A percentile compares a stretch with the other conserved stretches of the same genome.
phyloP scores from a whole-genome alignment of 371 early-diverging fungal genomes.

The Thermomucor indicae-seudaticae region DNA sequence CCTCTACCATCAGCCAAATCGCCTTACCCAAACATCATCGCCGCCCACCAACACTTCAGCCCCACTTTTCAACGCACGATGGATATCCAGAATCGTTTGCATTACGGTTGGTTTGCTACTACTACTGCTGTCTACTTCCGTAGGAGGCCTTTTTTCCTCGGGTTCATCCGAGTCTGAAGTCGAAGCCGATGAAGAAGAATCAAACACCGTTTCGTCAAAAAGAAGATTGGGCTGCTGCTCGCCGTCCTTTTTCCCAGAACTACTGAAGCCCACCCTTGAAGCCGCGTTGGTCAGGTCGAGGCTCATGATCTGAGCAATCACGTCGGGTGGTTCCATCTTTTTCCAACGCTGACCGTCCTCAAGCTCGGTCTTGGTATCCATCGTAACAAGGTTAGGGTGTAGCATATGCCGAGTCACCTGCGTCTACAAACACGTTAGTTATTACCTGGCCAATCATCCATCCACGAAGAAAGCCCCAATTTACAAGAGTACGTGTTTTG shows the following conservation, averaged over 20 bases:
- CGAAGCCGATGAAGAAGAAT: not conserved
- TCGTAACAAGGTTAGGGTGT: constrained; percentile 53
- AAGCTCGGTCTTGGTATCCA: constrained; percentile 50
- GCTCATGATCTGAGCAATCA: constrained; percentile 63
- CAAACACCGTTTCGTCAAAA: constrained; percentile 29
- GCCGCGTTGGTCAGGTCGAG: constrained; percentile 58
- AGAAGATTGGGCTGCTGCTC: constrained; percentile 16
- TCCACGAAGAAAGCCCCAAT: not conserved
- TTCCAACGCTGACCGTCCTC: constrained; percentile 56
- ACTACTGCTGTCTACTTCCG: not conserved
- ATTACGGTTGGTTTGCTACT: constrained; percentile 10
- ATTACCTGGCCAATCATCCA: not conserved
- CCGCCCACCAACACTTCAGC: constrained; percentile 46
- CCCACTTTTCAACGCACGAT: constrained; percentile 48
- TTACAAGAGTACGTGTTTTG: constrained; percentile 36
- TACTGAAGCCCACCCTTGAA: constrained; percentile 39
- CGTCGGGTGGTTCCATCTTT: constrained; percentile 64
- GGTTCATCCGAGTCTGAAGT: not conserved
- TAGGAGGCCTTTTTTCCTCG: not conserved
- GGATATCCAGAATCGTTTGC: constrained; percentile 38
- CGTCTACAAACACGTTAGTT: constrained; percentile 13
- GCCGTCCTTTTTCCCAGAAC: constrained; percentile 14
- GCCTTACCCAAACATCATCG: constrained; percentile 49
- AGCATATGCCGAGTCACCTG: constrained; percentile 58
- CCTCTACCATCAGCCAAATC: no score